A percentile compares a stretch with the other conserved stretches of the same genome.
phyloP scores from a whole-genome alignment of 257 asterid genomes.

The Thymus mandschuricus region DNA sequence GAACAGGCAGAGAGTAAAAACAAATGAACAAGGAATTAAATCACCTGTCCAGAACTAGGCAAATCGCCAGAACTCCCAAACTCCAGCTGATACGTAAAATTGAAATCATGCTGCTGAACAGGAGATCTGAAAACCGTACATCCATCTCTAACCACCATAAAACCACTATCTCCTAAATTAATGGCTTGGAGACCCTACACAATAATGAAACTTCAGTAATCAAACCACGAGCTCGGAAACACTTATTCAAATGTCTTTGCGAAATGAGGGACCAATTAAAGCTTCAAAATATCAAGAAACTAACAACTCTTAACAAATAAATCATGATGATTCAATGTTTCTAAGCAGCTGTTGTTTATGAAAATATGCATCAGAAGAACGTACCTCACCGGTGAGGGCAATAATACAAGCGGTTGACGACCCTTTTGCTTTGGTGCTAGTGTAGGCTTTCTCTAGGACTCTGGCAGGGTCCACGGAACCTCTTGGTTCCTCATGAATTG shows the following conservation, averaged over 20 bases:
- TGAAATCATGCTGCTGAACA: constrained; percentile 95
- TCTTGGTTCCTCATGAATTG: constrained; percentile 77
- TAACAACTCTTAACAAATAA: constrained; percentile 10
- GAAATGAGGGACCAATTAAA: not conserved
- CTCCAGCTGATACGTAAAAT: constrained; percentile 89
- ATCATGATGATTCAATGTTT: constrained; percentile 3
- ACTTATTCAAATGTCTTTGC: constrained; percentile 4
- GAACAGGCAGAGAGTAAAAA: constrained; percentile 13
- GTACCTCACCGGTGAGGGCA: constrained; percentile 87
- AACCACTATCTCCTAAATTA: constrained; percentile 96
- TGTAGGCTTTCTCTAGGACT: constrained; percentile 87
- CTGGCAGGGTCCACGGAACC: constrained; percentile 84
- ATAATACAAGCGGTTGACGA: constrained; percentile 96
- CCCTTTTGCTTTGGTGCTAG: constrained; percentile 72
- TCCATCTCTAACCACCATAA: constrained; percentile 92
- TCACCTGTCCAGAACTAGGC: constrained; percentile 96
- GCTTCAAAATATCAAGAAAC: constrained; percentile 14
- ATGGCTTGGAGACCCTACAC: constrained; percentile 88
- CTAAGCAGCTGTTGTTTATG: constrained; percentile 6
- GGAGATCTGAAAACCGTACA: constrained; percentile 82
- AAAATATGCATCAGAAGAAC: constrained; percentile 4
- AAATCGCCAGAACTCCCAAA: constrained; percentile 79
- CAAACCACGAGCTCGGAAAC: constrained; percentile 16
- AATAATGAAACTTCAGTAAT: not conserved
- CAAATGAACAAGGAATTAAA: constrained; percentile 18